Base-by-base conservation (phyloP, 345 rosid species). In the Brassica carinata region DNA sequence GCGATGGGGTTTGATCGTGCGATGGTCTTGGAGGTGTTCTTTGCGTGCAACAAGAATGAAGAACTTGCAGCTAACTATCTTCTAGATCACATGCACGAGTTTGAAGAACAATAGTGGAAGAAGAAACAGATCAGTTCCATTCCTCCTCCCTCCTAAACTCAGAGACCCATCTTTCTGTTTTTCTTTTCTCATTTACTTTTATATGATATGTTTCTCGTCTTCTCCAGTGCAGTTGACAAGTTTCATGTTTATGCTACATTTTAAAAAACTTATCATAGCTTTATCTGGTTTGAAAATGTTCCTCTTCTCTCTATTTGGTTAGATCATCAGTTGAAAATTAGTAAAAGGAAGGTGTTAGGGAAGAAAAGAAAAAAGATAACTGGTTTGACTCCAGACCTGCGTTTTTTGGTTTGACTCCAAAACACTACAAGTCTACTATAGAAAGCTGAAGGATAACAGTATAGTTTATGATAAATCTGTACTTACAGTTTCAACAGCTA, bases 31-130 rank as follows among this genome's bases (percentile, higher is more conserved):
- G 97, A 94, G 40, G 98, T 89, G 73, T 94, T 86, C 85, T 89
- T 94, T 76, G 97, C 98, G 5, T 94, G 97, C 88, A 91, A 94
- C 92, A 92, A 92, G 92, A 85, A 94, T 27, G 98, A 92, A 80
- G 98, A 91, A 78, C 85, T 92, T 72, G 98, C 98, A 13, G 98
- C 98, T 34, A 94, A 94, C 87, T 90, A 92, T 78, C 98, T 92
- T 76, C 77, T 92, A 77, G 98, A 94, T 80, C 99, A 92, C 84
- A 93, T 91, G 87, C 90, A 91, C 18, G 98, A 94, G 73, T 88
- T 90, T 29, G 95, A 92, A 78, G 98, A 92, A 66, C 94, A 87
- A 91, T 74, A 70, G 55, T 76, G 65, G 64, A 77, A 64, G 79
- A 76, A 53, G 74, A 73, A 76, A 77, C 64, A 75, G 11, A 71